phyloP scores from a whole-genome alignment of 352 stramenopile genomes.

The Halophytophthora batemanensis region DNA sequence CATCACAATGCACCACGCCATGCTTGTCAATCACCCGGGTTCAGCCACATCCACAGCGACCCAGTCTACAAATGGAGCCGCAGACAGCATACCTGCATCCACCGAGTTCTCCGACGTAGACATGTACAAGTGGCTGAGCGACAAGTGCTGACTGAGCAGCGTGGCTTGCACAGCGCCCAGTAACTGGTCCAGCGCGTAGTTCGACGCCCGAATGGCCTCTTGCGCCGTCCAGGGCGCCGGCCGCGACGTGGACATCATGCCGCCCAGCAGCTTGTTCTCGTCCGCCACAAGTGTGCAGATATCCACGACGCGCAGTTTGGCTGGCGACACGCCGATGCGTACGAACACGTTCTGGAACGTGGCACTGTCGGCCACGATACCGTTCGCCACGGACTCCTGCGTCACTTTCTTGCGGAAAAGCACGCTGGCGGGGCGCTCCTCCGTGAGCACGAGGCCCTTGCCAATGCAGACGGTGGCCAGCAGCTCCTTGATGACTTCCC shows the following conservation, averaged over 20 bases:
- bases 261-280: slow-evolving; percentile 65
- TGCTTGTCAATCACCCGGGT: neutral
- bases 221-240: slow-evolving; percentile 31
- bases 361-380: slow-evolving; percentile 51
- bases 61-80: neutral
- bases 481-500: slow-evolving; percentile 78
- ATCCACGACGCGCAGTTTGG: slow-evolving; percentile 73
- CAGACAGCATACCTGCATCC: slow-evolving; percentile 34
- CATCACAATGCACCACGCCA: neutral
- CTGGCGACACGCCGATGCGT: slow-evolving; percentile 65
- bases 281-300: slow-evolving; percentile 61
- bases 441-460: slow-evolving; percentile 61
- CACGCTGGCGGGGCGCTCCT: slow-evolving; percentile 53
- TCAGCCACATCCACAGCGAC: too few relatives aligned
- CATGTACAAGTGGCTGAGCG: slow-evolving; percentile 75
- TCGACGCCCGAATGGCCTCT: slow-evolving; percentile 37
- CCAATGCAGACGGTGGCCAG: slow-evolving; percentile 74
- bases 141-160: slow-evolving; percentile 62
- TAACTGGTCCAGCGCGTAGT: slow-evolving; percentile 61
- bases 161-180: slow-evolving; percentile 67
- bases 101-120: slow-evolving; percentile 67
- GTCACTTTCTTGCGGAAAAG: slow-evolving; percentile 69
- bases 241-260: slow-evolving; percentile 40
- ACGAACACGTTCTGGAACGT: slow-evolving; percentile 79
- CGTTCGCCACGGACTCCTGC: slow-evolving; percentile 58